Evolutionary conservation across 129 eudicot species (phyloP), one percentile per base, ranked within the genome.

Genomic region (Oenanthe sinensis): DNA sequence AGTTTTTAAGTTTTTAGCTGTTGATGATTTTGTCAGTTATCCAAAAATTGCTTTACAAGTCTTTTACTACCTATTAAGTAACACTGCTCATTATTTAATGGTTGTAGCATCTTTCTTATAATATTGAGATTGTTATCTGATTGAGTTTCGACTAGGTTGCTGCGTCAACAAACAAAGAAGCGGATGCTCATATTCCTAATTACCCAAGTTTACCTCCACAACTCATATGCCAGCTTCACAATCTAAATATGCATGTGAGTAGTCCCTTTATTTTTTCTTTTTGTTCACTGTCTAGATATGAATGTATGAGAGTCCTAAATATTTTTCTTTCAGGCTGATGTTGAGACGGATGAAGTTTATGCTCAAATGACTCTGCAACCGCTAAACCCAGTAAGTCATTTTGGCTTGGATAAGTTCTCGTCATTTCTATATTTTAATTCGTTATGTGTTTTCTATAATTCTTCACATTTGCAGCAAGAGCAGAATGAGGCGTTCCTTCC

Each of bases 291-390:
- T 74, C 30, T 36, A 39, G 26, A 11, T 17, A 65, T 24, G 50
- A 26, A 22, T 14, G 0, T 62, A 65, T n/a, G 15, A 17, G 71
- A 74, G 74, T 77, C 80, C 75, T 49, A 52, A 78, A 79, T 30
- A 48, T 39, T n/a, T 37, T 58, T 13, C 71, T 78, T 84, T 75
- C 89, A 92, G 98, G 98, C 98, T 30, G 98, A 93, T 89, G 91
- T 79, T 71, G 96, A 93, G 81, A 93, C 96, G 26, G 98, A 93
- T 83, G 98, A 93, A 85, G 98, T 93, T 42, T 90, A 90, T 54
- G 96, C 96, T 71, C 98, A 93, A 73, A 90, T 93, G 98, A 90
- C 96, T 19, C 83, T 93, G 84, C 98, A 93, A 82, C 96, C 98
- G 13, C 82, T 93, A 37, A 93, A 79, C 48, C 89, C 89, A 24